Evolutionary conservation across 192 early-diverging fungal genomes (phyloP), one percentile per base, ranked within the genome.

Genomic region (Pilaira anomala): DNA sequence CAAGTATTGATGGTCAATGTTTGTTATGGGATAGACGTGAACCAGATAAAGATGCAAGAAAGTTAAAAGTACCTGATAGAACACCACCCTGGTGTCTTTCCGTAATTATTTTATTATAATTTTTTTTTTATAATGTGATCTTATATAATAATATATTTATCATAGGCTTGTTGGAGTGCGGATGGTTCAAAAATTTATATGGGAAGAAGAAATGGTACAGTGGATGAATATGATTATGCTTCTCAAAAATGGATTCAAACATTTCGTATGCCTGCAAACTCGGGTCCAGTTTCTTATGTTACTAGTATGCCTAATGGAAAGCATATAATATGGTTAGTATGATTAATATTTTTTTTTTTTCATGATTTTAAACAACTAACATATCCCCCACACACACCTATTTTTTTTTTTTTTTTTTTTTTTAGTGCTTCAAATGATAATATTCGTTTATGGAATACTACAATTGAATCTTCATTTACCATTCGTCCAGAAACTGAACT

Each of bases 221-320:
- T 98, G 8, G 95, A 98, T 72, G 97, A 97, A 71, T 95, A 84
- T 70, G 93, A 96, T 68, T 76, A 90, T 66, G 74, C 65, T 0
- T 81, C 80, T 24, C 77, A 87, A 11, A 79, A 81, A 41, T 72
- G 86, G 2, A 72, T 93, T 18, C 86, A 89, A 41, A 81, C 87
- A 1, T 76, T 97, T 53, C 83, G 83, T 22, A 83, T 98, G 76
- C 95, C 97, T 19, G 76, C 80, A 19, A 90, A 91, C 62, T 96
- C 94, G 7, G 97, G 97, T 0, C 87, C 90, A 0, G 94, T 98
- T 0, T 88, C 87, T 3, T 81, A 76, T 71, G 88, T 98, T 39
- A 65, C 76, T 12, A 77, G 77, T 39, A 76, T 95, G 80, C 85
- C 88, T 16, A 98, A 96, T 60, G 82, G 82, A 46, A 84, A 86